A percentile compares a stretch with the other conserved stretches of the same genome.
phyloP scores from a whole-genome alignment of 1,284 basidiomycete species.

The Cutaneotrichosporon sp. region DNA sequence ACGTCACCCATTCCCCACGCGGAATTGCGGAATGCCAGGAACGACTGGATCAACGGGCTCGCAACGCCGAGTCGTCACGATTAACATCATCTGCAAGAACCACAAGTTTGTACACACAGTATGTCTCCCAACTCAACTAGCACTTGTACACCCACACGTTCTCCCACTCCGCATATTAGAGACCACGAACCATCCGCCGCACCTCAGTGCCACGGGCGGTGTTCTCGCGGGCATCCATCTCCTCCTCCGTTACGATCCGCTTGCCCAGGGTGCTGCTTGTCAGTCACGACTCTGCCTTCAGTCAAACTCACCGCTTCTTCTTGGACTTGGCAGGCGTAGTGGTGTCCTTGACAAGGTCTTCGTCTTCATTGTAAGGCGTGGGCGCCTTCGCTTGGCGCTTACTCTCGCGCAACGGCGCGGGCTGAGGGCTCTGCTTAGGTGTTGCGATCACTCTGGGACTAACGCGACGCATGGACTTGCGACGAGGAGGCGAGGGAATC shows the following conservation, averaged over 20 bases:
- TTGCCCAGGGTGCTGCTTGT: conserved; percentile 50
- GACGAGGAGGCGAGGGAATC: conserved; percentile 25
- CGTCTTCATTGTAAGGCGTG: conserved; percentile 24
- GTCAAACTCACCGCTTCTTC: conserved; percentile 54
- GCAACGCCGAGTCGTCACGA: neutral
- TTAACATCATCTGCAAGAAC: neutral
- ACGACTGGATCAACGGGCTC: too few species aligned
- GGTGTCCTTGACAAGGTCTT: conserved; percentile 27
- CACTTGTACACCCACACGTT: too few species aligned
- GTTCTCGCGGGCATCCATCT: conserved; percentile 43
- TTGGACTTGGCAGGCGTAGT: conserved; percentile 42
- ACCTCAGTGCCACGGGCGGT: conserved; percentile 32
- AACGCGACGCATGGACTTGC: conserved; percentile 11
- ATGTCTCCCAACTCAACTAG: neutral
- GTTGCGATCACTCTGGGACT: conserved; percentile 6
- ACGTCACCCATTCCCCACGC: too few species aligned
- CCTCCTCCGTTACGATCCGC: conserved; percentile 51
- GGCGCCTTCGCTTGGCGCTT: conserved; percentile 16
- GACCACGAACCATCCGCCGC: conserved; percentile 32
- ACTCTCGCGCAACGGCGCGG: conserved; percentile 27
- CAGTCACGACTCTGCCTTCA: neutral
- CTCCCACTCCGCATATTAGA: neutral
- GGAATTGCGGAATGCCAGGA: too few species aligned
- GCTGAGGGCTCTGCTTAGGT: conserved; percentile 1
- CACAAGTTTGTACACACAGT: neutral